Evolutionary conservation across 495 filamentous ascomycete genomes (phyloP).

Genomic region (Neurospora sp.): DNA sequence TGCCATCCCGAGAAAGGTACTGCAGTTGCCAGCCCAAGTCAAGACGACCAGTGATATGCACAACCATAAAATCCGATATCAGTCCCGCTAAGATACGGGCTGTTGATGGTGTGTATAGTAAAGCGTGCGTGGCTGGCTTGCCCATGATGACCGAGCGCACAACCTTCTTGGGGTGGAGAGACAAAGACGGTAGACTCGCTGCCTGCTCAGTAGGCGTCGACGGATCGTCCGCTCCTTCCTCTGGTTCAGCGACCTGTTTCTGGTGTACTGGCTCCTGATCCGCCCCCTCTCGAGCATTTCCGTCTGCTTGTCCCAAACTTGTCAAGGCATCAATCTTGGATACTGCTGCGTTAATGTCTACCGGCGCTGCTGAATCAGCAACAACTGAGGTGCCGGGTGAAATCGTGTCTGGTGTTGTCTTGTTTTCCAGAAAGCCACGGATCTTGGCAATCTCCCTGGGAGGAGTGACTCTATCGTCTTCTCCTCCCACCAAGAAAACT

Average conservation of each 20-base stretch:
- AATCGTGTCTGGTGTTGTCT: neutral
- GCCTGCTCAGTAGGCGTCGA: conserved; percentile 30
- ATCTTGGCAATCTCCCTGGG: conserved; percentile 63
- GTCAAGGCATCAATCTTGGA: neutral
- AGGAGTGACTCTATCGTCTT: conserved; percentile 64
- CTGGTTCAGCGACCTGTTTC: neutral
- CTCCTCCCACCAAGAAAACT: conserved; percentile 68
- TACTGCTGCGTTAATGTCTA: conserved; percentile 18
- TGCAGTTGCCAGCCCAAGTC: conserved; percentile 84
- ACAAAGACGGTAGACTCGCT: conserved; percentile 30
- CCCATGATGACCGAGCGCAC: conserved; percentile 67
- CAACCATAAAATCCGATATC: conserved; percentile 68
- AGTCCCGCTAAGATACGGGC: conserved; percentile 69
- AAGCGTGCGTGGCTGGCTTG: conserved; percentile 67
- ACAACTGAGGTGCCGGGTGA: neutral
- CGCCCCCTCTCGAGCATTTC: neutral
- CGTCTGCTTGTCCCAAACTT: neutral
- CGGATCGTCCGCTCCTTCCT: conserved; percentile 37
- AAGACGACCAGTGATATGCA: conserved; percentile 65
- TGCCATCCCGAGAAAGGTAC: conserved; percentile 74
- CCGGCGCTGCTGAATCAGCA: conserved; percentile 36
- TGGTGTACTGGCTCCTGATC: neutral
- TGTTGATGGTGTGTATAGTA: conserved; percentile 70
- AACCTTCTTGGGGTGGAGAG: conserved; percentile 34
- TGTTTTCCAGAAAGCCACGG: conserved; percentile 14